A percentile compares a stretch with the other conserved stretches of the same genome.
These are phyloP conservation scores for Cicer arietinum DNA, from an alignment of 306 rosid species.

Conservation along the genomic window DNA sequence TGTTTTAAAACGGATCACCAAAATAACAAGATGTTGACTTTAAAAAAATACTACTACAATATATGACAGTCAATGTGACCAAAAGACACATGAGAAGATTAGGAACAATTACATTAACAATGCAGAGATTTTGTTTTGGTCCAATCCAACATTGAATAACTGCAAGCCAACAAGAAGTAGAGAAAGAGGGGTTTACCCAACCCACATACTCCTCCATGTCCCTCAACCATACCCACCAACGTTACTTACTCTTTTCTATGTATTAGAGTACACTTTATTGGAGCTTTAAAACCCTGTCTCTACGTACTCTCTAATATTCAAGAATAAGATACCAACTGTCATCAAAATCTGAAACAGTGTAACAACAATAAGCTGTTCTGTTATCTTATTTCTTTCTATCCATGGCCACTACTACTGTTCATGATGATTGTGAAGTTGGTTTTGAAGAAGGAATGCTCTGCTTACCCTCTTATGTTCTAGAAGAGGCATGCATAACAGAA, in stretches of 20 bases:
- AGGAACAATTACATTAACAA: not conserved
- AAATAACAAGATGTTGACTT: constrained; percentile 7
- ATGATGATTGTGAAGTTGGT: constrained; percentile 51
- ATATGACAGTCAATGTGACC: constrained; percentile 1
- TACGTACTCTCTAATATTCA: constrained; percentile 40
- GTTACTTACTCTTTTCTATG: not conserved
- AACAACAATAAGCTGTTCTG: constrained; percentile 8
- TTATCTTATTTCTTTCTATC: not conserved
- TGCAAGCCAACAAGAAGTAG: constrained; percentile 47
- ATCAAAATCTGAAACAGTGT: not conserved
- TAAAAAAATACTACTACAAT: not conserved
- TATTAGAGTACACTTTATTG: constrained; percentile 31
- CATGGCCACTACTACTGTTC: constrained; percentile 54
- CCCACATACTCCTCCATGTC: constrained; percentile 37
- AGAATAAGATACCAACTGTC: constrained; percentile 42
- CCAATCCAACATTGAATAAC: constrained; percentile 20
- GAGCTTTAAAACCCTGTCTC: constrained; percentile 53
- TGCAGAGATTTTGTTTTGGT: not conserved
- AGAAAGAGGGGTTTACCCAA: constrained; percentile 63
- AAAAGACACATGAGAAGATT: not conserved
- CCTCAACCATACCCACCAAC: constrained; percentile 31
- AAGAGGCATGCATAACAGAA: constrained; percentile 39
- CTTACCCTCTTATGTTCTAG: constrained; percentile 65
- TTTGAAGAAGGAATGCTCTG: constrained; percentile 68
- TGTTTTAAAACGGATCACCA: constrained; percentile 31